Conservation (phyloP, 2,329 filamentous ascomycete species). For the Talaromyces sp. region DNA sequence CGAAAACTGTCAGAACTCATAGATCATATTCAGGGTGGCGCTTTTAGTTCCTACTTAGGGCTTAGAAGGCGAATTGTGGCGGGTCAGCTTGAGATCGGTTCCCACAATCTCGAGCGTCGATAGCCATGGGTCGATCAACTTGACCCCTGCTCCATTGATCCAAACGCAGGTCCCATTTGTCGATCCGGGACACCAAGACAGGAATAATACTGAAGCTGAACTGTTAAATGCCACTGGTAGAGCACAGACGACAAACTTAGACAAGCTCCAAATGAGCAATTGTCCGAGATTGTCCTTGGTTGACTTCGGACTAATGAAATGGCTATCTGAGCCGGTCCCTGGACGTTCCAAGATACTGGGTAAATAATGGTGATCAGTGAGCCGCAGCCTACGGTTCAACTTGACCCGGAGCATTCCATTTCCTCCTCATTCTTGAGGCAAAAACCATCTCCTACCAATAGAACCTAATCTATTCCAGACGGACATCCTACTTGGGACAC, state of each 20-base stretch:
- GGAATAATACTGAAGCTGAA: not conserved
- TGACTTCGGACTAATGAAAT: not conserved
- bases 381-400: conserved; percentile 8
- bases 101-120: conserved; percentile 19
- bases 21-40: conserved; percentile 18
- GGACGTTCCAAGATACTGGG: conserved; percentile 13
- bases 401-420: conserved; percentile 19
- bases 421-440: conserved; percentile 17
- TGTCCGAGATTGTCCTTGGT: conserved; percentile 17
- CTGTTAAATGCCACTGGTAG: conserved; percentile 11
- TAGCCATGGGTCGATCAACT: conserved; percentile 22
- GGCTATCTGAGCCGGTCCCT: not conserved
- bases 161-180: conserved; percentile 19
- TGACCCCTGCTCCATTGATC: conserved; percentile 20
- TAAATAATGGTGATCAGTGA: conserved; percentile 13
- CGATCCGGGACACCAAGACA: conserved; percentile 16
- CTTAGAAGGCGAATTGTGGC: conserved; percentile 17
- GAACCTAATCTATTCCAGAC: conserved; percentile 12
- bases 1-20: not conserved
- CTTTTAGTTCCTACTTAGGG: conserved; percentile 20
- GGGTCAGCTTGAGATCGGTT: conserved; percentile 18
- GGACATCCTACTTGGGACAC: conserved; percentile 17
- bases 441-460: conserved; percentile 11
- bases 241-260: conserved; percentile 14
- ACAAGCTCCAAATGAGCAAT: conserved; percentile 10